Conservation (phyloP, 2,329 filamentous ascomycete species). For the Colletotrichum orchidophilum region DNA sequence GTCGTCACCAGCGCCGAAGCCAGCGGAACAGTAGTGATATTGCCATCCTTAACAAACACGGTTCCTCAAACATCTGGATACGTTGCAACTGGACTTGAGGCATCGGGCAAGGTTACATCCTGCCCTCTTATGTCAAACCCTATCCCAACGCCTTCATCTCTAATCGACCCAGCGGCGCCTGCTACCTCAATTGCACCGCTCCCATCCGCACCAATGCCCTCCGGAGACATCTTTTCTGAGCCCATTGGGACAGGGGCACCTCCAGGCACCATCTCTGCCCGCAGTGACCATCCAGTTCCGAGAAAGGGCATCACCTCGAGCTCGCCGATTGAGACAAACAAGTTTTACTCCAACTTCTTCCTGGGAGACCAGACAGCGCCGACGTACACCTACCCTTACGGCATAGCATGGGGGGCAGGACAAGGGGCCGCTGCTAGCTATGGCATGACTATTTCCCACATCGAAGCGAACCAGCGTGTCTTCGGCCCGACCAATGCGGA, state of each 20-base stretch:
- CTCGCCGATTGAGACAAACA: conserved; percentile 75
- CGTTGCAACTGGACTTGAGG: conserved; percentile 37
- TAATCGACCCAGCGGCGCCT: conserved; percentile 38
- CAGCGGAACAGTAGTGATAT: conserved; percentile 41
- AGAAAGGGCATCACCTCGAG: conserved; percentile 58
- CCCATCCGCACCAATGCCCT: conserved; percentile 38
- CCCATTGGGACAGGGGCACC: conserved; percentile 65
- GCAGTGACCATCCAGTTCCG: conserved; percentile 67
- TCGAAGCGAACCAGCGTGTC: conserved; percentile 72
- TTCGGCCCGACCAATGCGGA: conserved; percentile 64
- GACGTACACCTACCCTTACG: conserved; percentile 81
- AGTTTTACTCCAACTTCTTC: conserved; percentile 85
- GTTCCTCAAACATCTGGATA: conserved; percentile 44
- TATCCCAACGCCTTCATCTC: conserved; percentile 49
- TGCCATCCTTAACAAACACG: conserved; percentile 41
- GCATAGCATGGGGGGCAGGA: conserved; percentile 73
- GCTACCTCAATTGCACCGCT: not conserved
- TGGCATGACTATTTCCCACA: conserved; percentile 81
- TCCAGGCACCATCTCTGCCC: conserved; percentile 55
- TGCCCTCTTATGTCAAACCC: conserved; percentile 41
- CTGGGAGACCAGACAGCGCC: conserved; percentile 75
- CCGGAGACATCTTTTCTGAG: conserved; percentile 62
- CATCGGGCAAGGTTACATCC: conserved; percentile 35
- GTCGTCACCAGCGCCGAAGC: conserved; percentile 38
- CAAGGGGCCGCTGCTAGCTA: conserved; percentile 71